Evolutionary conservation across 495 filamentous ascomycete genomes (phyloP), one percentile per base, ranked within the genome.

Genomic region (Annulohypoxylon nitens): DNA sequence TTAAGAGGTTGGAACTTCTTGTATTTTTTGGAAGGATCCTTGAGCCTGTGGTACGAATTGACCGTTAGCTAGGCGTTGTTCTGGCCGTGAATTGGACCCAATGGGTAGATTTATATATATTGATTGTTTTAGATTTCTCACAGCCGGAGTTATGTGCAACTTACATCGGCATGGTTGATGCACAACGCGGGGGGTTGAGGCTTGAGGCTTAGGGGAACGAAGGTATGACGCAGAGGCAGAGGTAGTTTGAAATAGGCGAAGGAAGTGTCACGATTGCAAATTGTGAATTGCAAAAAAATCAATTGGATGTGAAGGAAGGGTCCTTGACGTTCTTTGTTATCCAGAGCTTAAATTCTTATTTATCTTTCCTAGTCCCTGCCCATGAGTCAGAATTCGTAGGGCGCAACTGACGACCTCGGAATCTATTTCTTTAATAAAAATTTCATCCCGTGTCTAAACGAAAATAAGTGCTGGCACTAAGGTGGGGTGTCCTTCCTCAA

Each of bases 1-100:
- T 94, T 80, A 62, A 98, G 79, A 48, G 94, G 93, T 75, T 90
- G 88, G 80, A 86, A 87, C 36, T 82, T 84, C 83, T 88, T 92
- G 85, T 99, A 99, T 82, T 99, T 99, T 76, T 85, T 92, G 34
- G 92, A 97, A 36, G 96, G 96, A 79, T 97, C 93, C 80, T 94
- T 93, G 81, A 99, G 93, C 93, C 95, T 98, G 73, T 61, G 64
- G 18, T 7, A 54, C 47, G 50, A 57, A 41, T 60, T 43, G 41
- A 8, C 23, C 41, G 18, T 64, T 25, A 67, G 63, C 18, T 16
- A 1, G 9, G 20, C 5, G 20, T 20, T 5, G 43, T 61, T 30
- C 30, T 48, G 50, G 47, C 50, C 41, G 30, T 61, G 45, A n/a
- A 60, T 63, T 33, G 67, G 60, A 20, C 37, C 67, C 55, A 63